Conservation (phyloP, 2,329 filamentous ascomycete genomes). For the Colletotrichum limetticola region DNA sequence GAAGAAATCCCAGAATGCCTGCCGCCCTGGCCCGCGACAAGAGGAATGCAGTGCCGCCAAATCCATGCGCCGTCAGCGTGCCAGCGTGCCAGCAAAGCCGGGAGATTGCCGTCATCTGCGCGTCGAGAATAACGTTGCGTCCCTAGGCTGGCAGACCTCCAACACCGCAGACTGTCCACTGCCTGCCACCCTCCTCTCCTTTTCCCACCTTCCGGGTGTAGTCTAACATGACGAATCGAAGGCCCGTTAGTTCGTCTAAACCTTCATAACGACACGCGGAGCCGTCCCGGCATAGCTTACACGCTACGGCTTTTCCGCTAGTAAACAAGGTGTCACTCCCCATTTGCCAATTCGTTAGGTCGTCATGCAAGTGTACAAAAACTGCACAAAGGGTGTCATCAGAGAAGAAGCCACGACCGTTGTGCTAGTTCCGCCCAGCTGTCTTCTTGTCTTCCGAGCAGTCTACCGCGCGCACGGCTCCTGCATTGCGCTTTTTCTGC, state of each 20-base stretch:
- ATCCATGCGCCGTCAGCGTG: conserved; percentile 1
- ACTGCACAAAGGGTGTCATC: conserved; percentile 1
- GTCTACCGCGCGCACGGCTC: conserved; percentile 19
- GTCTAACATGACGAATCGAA: not conserved
- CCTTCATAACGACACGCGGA: not conserved
- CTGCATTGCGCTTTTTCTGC: not conserved
- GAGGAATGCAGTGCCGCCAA: not conserved
- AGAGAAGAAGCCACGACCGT: not conserved
- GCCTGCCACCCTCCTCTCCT: conserved; percentile 13
- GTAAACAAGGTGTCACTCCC: not conserved
- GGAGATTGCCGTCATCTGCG: not conserved
- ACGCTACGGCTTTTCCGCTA: not conserved
- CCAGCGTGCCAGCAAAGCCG: not conserved
- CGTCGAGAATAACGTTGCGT: not conserved
- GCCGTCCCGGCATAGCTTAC: not conserved
- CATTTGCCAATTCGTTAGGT: conserved; percentile 3
- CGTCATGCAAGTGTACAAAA: not conserved
- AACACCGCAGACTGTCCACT: conserved; percentile 14
- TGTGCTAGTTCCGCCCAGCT: not conserved
- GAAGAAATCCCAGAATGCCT: not conserved
- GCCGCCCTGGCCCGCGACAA: not conserved
- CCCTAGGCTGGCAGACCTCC: conserved; percentile 31
- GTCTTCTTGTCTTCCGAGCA: not conserved
- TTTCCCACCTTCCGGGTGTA: not conserved
- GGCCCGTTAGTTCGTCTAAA: conserved; percentile 14